phyloP scores from a whole-genome alignment of 1,284 basidiomycete species.

The Cutaneotrichosporon cutaneum region DNA sequence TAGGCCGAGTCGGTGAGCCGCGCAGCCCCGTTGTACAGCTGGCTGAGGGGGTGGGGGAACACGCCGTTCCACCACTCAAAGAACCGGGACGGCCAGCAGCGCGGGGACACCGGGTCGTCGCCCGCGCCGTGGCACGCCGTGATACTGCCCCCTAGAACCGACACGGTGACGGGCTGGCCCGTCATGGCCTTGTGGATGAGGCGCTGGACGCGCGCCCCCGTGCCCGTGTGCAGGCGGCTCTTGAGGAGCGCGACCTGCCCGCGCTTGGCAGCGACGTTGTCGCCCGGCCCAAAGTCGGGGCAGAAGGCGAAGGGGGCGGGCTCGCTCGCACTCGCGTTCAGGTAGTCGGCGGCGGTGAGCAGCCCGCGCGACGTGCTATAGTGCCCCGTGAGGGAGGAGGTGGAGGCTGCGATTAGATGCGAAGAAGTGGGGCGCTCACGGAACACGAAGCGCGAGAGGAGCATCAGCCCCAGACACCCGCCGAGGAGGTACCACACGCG shows the following conservation, averaged over 20 bases:
- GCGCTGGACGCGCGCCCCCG: conserved; percentile 74
- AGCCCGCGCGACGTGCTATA: conserved; percentile 21
- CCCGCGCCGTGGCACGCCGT: conserved; percentile 91
- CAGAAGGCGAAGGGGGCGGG: conserved; percentile 85
- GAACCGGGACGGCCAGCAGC: conserved; percentile 86
- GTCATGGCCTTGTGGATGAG: conserved; percentile 80
- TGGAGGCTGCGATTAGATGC: not conserved
- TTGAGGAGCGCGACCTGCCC: conserved; percentile 71
- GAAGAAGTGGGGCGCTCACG: conserved; percentile 31
- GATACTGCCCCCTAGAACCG: conserved; percentile 85
- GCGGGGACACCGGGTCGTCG: conserved; percentile 78
- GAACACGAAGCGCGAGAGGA: conserved; percentile 64
- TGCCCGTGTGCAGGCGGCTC: conserved; percentile 75
- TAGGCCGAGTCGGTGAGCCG: conserved; percentile 84
- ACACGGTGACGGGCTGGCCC: conserved; percentile 85
- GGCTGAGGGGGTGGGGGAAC: conserved; percentile 90
- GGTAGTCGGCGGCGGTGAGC: conserved; percentile 43
- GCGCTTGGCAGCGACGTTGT: conserved; percentile 73
- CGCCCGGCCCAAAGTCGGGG: conserved; percentile 76
- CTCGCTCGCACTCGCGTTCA: conserved; percentile 56
- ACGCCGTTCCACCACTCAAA: conserved; percentile 94
- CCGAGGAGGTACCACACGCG: conserved; percentile 70
- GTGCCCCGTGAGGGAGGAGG: conserved; percentile 11
- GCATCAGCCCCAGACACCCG: conserved; percentile 61
- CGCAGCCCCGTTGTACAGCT: conserved; percentile 94